A percentile compares a stretch with the other conserved stretches of the same genome.
These are phyloP conservation scores for Maudiozyma barnettii DNA, from an alignment of 805 yeast genomes.

Conservation along the genomic window DNA sequence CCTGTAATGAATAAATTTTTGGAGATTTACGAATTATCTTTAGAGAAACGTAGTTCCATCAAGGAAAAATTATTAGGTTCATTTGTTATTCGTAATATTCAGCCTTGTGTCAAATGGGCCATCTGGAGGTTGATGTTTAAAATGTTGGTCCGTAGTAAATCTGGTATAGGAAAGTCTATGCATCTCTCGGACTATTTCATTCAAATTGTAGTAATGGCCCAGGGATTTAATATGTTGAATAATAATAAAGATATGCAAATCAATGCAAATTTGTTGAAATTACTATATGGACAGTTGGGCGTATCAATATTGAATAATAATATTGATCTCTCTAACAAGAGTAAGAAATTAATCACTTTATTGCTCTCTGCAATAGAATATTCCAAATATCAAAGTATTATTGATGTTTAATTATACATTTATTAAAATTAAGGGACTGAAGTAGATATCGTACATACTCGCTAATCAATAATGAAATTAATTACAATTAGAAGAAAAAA, in stretches of 20 bases:
- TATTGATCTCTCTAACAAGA: neutral
- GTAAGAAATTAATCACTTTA: slow-evolving; percentile 7
- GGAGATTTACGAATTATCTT: slow-evolving; percentile 19
- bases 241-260: slow-evolving; percentile 14
- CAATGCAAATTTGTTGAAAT: slow-evolving; percentile 14
- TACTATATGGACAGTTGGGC: slow-evolving; percentile 10
- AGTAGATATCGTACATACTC: neutral
- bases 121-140: slow-evolving; percentile 19
- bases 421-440: neutral
- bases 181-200: slow-evolving; percentile 5
- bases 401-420: neutral
- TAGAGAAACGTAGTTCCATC: slow-evolving; percentile 5
- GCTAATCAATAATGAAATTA: neutral
- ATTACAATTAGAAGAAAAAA: neutral
- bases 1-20: slow-evolving; percentile 18
- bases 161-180: neutral
- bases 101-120: slow-evolving; percentile 22
- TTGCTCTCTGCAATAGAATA: slow-evolving; percentile 12
- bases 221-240: slow-evolving; percentile 17
- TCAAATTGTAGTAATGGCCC: slow-evolving; percentile 15
- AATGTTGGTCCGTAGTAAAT: slow-evolving; percentile 5
- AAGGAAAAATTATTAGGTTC: slow-evolving; percentile 18
- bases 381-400: slow-evolving; percentile 3
- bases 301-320: slow-evolving; percentile 1
- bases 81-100: slow-evolving; percentile 13